phyloP scores from a whole-genome alignment of 768 basidiomycete species.

The Leucosporidium yakuticum region DNA sequence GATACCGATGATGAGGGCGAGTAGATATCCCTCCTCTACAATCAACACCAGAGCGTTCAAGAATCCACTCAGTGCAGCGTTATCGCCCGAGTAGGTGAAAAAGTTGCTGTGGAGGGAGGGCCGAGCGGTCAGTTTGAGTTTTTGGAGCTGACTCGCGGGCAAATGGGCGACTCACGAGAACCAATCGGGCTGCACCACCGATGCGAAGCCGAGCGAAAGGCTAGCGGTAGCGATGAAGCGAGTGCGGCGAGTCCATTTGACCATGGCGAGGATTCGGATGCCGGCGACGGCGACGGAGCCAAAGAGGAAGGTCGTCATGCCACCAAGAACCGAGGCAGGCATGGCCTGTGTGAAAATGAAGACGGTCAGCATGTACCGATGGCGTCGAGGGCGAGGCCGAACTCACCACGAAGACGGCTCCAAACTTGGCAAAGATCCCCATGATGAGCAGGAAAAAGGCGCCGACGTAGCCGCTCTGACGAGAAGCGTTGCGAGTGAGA shows the following conservation, averaged over 20 bases:
- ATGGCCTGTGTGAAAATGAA: background rate
- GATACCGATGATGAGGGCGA: conserved; percentile 55
- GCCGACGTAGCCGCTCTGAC: conserved; percentile 71
- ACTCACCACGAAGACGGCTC: conserved; percentile 75
- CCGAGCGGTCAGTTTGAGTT: conserved; percentile 41
- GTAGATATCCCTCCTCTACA: conserved; percentile 65
- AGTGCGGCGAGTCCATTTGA: conserved; percentile 2
- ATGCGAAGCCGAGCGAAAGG: conserved; percentile 61
- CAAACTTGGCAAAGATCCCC: conserved; percentile 70
- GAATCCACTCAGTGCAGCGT: conserved; percentile 58
- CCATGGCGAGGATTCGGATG: conserved; percentile 63
- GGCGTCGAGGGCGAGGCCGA: conserved; percentile 42
- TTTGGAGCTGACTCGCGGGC: background rate
- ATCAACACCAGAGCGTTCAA: conserved; percentile 72
- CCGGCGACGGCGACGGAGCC: conserved; percentile 69
- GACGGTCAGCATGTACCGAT: background rate
- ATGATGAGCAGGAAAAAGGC: conserved; percentile 51
- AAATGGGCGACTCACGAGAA: conserved; percentile 39
- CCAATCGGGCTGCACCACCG: conserved; percentile 60
- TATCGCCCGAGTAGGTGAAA: background rate
- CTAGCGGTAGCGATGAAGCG: conserved; percentile 54
- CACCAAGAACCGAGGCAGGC: conserved; percentile 47
- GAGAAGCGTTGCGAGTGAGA: conserved; percentile 74
- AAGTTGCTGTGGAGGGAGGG: conserved; percentile 1
- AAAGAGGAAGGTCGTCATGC: conserved; percentile 80